A percentile compares a stretch with the other conserved stretches of the same genome.
Evolutionary conservation across 129 eudicot genomes (phyloP).

Genomic region (Centaurea solstitialis): DNA sequence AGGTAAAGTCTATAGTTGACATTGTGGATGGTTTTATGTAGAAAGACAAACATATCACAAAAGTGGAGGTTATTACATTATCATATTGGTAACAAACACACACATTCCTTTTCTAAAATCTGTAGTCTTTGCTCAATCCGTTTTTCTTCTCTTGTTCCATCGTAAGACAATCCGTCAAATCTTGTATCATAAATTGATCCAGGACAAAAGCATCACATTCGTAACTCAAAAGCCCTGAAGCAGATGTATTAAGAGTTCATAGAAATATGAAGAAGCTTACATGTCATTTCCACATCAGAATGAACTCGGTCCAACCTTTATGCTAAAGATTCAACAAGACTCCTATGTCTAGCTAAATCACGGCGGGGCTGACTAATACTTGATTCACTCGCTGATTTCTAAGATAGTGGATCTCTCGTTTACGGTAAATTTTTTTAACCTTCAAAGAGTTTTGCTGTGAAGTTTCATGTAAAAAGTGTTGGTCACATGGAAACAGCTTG

Average conservation of each 20-base stretch:
- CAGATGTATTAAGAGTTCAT: background rate
- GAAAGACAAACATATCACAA: too few relatives aligned
- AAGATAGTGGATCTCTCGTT: conserved; percentile 40
- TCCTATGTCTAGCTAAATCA: conserved; percentile 50
- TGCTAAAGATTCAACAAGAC: conserved; percentile 54
- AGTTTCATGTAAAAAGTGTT: too few relatives aligned
- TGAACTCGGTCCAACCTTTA: conserved; percentile 48
- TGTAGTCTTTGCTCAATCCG: conserved; percentile 51
- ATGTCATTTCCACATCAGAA: conserved; percentile 48
- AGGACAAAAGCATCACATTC: conserved; percentile 13
- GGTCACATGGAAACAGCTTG: too few relatives aligned
- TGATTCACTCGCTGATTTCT: conserved; percentile 43
- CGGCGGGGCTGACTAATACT: conserved; percentile 55
- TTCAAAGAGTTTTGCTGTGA: too few relatives aligned
- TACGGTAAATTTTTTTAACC: background rate
- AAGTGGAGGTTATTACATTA: background rate
- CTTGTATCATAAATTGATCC: conserved; percentile 64
- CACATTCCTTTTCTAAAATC: conserved; percentile 62
- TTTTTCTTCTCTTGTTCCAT: conserved; percentile 73
- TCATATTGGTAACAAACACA: conserved; percentile 16
- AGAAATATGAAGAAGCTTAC: conserved; percentile 24
- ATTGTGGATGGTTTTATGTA: too few relatives aligned
- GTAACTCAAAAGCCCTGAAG: background rate
- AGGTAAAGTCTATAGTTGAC: too few relatives aligned
- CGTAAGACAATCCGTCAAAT: conserved; percentile 60